Percentiles rank a stretch among this genome's conserved stretches.
Conservation (phyloP, 805 yeast species). For the Yarrowia deformans region DNA sequence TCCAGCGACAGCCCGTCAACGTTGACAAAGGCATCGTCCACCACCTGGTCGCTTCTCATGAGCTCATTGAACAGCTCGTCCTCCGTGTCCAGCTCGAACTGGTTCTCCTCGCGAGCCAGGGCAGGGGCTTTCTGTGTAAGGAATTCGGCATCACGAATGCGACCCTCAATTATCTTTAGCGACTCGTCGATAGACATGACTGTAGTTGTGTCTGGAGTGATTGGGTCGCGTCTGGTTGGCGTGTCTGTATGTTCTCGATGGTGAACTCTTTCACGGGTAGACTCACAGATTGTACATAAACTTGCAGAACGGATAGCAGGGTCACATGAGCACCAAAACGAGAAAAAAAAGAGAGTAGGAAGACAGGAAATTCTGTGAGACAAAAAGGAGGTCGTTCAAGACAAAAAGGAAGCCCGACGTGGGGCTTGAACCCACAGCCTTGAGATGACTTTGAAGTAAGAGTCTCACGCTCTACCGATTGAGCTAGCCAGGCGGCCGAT, state of each 20-base stretch:
- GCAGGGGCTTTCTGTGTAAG: conserved; percentile 19
- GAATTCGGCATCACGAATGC: conserved; percentile 21
- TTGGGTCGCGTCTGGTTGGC: conserved; percentile 9
- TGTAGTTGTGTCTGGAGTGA: background rate
- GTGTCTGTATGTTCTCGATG: too few relatives aligned
- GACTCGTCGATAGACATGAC: conserved; percentile 7
- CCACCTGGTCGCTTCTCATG: conserved; percentile 27
- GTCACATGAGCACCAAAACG: conserved; percentile 1
- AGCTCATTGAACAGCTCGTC: conserved; percentile 35
- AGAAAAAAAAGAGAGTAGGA: too few relatives aligned
- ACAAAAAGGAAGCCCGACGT: conserved; percentile 33
- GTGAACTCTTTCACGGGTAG: background rate
- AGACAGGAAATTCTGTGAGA: too few relatives aligned
- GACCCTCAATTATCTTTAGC: conserved; percentile 3
- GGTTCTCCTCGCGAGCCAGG: background rate
- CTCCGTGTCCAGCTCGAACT: conserved; percentile 28
- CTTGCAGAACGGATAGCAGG: conserved; percentile 1
- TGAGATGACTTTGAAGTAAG: conserved; percentile 18
- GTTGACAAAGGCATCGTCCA: conserved; percentile 26
- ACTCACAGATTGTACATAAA: background rate
- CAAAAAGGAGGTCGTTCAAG: background rate
- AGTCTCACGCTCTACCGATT: conserved; percentile 39
- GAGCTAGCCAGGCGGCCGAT: conserved; percentile 30
- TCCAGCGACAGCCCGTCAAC: conserved; percentile 19
- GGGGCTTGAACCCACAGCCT: conserved; percentile 39